Percentiles rank a stretch among this genome's conserved stretches.
These are phyloP conservation scores for Pythium brachiatum DNA, from an alignment of 352 stramenopile genomes.

Conservation along the genomic window DNA sequence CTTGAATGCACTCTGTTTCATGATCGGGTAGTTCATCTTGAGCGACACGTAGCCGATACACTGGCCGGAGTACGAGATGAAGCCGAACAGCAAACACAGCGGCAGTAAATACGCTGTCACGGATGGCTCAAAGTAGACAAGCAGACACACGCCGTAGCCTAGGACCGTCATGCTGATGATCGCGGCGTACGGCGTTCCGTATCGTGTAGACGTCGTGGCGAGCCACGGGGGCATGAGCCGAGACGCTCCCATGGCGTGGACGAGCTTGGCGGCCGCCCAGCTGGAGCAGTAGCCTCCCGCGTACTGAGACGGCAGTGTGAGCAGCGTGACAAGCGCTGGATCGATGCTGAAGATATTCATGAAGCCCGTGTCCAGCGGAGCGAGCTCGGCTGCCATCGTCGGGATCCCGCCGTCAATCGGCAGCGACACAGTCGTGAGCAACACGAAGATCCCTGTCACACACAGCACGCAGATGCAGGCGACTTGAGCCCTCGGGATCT, in stretches of 20 bases:
- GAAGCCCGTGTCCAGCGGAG: conserved; percentile 17
- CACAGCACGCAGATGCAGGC: conserved; percentile 1
- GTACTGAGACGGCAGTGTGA: conserved; percentile 18
- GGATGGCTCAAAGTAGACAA: conserved; percentile 10
- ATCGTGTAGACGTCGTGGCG: conserved; percentile 10
- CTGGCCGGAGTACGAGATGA: conserved; percentile 28
- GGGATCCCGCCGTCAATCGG: background rate
- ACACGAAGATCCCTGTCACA: conserved; percentile 6
- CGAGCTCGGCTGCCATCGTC: background rate
- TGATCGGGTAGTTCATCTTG: conserved; percentile 15
- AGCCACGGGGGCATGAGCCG: conserved; percentile 9
- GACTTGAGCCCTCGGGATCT: conserved; percentile 14
- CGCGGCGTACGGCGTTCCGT: conserved; percentile 14
- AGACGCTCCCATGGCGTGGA: conserved; percentile 10
- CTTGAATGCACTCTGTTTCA: conserved; percentile 13
- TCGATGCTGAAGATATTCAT: conserved; percentile 14
- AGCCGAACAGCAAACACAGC: conserved; percentile 22
- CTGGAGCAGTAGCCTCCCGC: conserved; percentile 8
- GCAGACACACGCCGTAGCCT: conserved; percentile 19
- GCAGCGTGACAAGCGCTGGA: conserved; percentile 1
- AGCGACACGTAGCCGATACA: conserved; percentile 29
- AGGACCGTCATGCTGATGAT: conserved; percentile 10
- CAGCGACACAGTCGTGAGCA: conserved; percentile 7
- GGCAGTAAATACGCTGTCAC: conserved; percentile 18
- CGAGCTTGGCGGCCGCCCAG: conserved; percentile 8